phyloP scores from a whole-genome alignment of 495 filamentous ascomycete genomes.

The Penicillium flavigenum region DNA sequence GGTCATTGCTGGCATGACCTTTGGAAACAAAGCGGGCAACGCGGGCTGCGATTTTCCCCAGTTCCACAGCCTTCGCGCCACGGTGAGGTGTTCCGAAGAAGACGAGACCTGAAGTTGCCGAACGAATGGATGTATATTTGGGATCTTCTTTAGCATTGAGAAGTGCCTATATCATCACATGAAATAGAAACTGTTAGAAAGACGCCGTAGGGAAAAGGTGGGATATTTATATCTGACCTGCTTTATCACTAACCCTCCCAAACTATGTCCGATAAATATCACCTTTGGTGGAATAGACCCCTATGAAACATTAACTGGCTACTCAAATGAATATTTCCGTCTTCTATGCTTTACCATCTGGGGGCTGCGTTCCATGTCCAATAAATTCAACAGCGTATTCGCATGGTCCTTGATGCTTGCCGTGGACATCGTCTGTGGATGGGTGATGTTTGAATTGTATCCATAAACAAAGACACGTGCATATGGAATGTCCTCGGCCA shows the following conservation, averaged over 20 bases:
- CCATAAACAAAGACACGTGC: constrained; percentile 45
- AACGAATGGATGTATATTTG: constrained; percentile 40
- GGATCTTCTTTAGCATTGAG: constrained; percentile 44
- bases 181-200: background rate
- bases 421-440: constrained; percentile 39
- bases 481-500: constrained; percentile 40
- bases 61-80: constrained; percentile 40
- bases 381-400: constrained; percentile 38
- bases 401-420: constrained; percentile 42
- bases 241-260: constrained; percentile 48
- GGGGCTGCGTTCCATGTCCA: constrained; percentile 36
- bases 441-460: constrained; percentile 45
- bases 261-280: constrained; percentile 49
- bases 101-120: constrained; percentile 41
- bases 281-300: constrained; percentile 31
- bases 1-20: constrained; percentile 37
- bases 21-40: constrained; percentile 37
- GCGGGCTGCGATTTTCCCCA: constrained; percentile 41
- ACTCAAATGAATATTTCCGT: background rate
- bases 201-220: no score
- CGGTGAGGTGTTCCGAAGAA: constrained; percentile 51
- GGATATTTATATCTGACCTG: constrained; percentile 31
- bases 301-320: constrained; percentile 4
- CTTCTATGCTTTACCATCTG: constrained; percentile 17
- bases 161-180: constrained; percentile 31